A percentile compares a stretch with the other conserved stretches of the same genome.
These are phyloP conservation scores for Pichia cactophila DNA, from an alignment of 1,139 yeast species.

Conservation along the genomic window DNA sequence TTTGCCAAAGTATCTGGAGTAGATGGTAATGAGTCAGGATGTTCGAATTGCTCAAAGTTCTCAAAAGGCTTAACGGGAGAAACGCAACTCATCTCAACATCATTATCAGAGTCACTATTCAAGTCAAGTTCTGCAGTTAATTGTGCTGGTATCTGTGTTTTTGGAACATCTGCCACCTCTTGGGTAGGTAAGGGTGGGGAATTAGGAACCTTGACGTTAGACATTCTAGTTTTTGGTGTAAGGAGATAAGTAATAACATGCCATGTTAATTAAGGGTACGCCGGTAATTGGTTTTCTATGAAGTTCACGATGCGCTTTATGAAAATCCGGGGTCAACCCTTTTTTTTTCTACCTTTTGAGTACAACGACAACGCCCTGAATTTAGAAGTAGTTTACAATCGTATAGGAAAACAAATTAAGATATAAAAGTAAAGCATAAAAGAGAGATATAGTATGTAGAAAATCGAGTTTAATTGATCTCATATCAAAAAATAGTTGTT, in stretches of 20 bases:
- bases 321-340: neutral
- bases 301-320: neutral
- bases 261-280: neutral
- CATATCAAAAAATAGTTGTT: neutral
- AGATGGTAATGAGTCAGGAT: conserved; percentile 7
- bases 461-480: neutral
- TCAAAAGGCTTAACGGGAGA: neutral
- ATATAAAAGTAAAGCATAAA: neutral
- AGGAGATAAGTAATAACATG: neutral
- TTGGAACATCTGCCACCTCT: conserved; percentile 4
- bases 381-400: too few species aligned
- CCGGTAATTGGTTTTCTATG: neutral
- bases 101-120: conserved; percentile 6
- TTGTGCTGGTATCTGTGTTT: conserved; percentile 4
- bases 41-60: conserved; percentile 8
- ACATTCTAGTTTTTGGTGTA: neutral
- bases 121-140: conserved; percentile 11
- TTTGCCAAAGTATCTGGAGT: conserved; percentile 1
- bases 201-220: conserved; percentile 3
- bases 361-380: too few species aligned
- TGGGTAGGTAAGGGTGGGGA: conserved; percentile 6
- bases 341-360: too few species aligned
- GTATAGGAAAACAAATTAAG: neutral
- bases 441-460: neutral
- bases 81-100: neutral